Conservation (phyloP, 371 early-diverging fungal genomes). For the Racocetra persica region DNA sequence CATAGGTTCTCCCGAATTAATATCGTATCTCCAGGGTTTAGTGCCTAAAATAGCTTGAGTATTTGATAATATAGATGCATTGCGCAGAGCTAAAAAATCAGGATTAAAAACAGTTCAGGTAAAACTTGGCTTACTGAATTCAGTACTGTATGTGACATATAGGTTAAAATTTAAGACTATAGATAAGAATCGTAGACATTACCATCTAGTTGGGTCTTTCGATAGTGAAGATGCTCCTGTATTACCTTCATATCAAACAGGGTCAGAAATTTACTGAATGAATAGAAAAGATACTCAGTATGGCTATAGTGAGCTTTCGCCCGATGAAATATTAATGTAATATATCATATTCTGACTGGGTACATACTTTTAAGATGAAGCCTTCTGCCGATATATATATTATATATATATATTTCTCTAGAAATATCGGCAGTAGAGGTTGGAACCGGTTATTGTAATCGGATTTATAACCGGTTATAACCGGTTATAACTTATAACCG, state of each 20-base stretch:
- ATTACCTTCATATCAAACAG: constrained; percentile 22
- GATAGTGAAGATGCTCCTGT: neutral
- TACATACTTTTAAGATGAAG: too few relatives aligned
- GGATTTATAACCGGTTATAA: too few relatives aligned
- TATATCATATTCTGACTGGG: neutral
- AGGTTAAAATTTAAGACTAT: constrained; percentile 31
- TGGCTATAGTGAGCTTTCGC: constrained; percentile 7
- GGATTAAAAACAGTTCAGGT: constrained; percentile 22
- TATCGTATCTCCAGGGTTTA: constrained; percentile 23
- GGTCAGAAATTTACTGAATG: neutral
- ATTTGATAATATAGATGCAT: constrained; percentile 26
- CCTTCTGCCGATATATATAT: too few relatives aligned
- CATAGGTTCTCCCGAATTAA: neutral
- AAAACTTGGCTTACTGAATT: constrained; percentile 38
- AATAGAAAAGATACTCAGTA: constrained; percentile 2
- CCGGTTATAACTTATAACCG: too few relatives aligned
- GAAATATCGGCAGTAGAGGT: neutral
- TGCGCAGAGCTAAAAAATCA: constrained; percentile 38
- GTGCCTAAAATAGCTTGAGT: neutral
- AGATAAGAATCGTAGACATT: neutral
- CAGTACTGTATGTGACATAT: constrained; percentile 9
- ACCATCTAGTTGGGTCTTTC: constrained; percentile 33
- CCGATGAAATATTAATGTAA: constrained; percentile 8
- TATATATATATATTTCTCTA: too few relatives aligned
- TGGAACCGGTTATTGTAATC: too few relatives aligned